A percentile compares a stretch with the other conserved stretches of the same genome.
Conservation (phyloP, 305 asterid genomes). For the Fraxinus angustifolia region DNA sequence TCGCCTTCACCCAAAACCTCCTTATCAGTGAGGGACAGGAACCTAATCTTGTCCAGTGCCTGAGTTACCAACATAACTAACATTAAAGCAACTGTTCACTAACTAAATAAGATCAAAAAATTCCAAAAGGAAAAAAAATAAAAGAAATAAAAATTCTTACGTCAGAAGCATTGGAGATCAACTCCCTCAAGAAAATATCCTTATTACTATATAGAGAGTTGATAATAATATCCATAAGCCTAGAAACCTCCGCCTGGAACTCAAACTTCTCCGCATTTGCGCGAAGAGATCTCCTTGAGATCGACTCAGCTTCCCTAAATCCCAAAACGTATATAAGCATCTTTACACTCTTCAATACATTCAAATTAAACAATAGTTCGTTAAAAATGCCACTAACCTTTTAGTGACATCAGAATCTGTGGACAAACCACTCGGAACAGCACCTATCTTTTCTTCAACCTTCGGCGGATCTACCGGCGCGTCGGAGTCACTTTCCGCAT, state of each 20-base stretch:
- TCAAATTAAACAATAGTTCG: not conserved
- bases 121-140: not conserved
- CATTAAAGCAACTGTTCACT: not conserved
- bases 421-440: conserved; percentile 70
- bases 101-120: not conserved
- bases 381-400: conserved; percentile 39
- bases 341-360: not conserved
- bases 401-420: conserved; percentile 82
- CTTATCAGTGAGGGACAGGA: conserved; percentile 78
- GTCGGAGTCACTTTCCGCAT: conserved; percentile 71
- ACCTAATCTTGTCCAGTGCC: conserved; percentile 90
- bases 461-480: conserved; percentile 81
- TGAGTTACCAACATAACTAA: conserved; percentile 24
- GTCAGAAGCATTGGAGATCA: conserved; percentile 97
- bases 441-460: conserved; percentile 86
- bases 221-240: conserved; percentile 90
- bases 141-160: conserved; percentile 37
- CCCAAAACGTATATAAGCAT: conserved; percentile 9
- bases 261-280: conserved; percentile 77
- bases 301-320: conserved; percentile 78
- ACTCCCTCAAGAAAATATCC: conserved; percentile 89
- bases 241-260: conserved; percentile 95
- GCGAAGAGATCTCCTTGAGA: conserved; percentile 63
- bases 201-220: conserved; percentile 93
- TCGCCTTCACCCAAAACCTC: conserved; percentile 92